Evolutionary conservation across 108 stramenopile genomes (phyloP), one percentile per base, ranked within the genome.

Genomic region (Nannochloropsis salina): DNA sequence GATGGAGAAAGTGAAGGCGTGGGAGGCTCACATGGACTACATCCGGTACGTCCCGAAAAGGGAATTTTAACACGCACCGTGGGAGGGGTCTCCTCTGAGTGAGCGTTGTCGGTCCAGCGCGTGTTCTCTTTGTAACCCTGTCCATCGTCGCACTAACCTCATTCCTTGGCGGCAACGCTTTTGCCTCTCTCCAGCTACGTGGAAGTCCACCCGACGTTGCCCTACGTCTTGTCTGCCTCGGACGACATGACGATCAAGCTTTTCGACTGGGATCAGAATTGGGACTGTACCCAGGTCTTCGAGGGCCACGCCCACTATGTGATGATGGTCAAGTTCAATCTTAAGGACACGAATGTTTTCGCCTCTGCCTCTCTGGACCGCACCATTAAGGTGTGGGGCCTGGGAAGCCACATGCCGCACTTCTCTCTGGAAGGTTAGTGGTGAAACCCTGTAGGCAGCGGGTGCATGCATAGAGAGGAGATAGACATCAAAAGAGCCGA

Each of bases 271-370:
- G 96, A 98, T 89, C 93, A 94, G 83, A 91, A 93, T 43, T 98
- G 96, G 88, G 96, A 97, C 82, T 97, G 96, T 91, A 95, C 94
- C 3, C 95, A 96, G 91, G 80, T 90, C 11, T 98, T 96, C 84
- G 99, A 98, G 90, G 99, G 99, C 45, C 99, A 99, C 92, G 92
- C 94, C 11, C 99, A 99, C 87, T 99, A 98, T 84, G 99, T 99
- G 83, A 99, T 99, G 99, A 96, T 96, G 95, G 95, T 97, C 86
- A 96, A 95, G 90, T 95, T 98, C 93, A 99, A 99, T 90, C 97
- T 96, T 83, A 98, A 98, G 92, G 99, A 99, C 91, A 95, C 96
- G 85, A 98, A 98, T 86, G 98, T 98, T 61, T 99, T 99, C 85
- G 99, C 99, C 10, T 94, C 93, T 21, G 99, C 99, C 22, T 95